Evolutionary conservation across 116 monocot genomes (phyloP), one percentile per base, ranked within the genome.

Genomic region (Phalaenopsis hybrid): DNA sequence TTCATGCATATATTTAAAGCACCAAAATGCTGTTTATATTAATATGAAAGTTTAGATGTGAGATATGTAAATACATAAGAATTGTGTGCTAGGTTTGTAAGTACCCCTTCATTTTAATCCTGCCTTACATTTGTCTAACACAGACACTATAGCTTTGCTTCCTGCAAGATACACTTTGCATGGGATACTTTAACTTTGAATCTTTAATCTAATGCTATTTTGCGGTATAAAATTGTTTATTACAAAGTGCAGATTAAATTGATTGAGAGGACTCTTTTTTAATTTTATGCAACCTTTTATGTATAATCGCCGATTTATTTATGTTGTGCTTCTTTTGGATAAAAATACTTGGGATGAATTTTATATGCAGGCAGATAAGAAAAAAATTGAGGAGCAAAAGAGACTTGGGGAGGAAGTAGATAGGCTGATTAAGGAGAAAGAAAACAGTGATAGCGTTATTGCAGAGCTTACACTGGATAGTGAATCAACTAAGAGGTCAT

Each of bases 401-500:
- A 69, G n/a, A 70, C 37, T 33, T 50, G 69, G 48, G 17, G 69
- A 48, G 43, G 45, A 79, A 52, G 63, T 65, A 11, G n/a, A 10
- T 6, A 76, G 3, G 31, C 72, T 68, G 15, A 25, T 57, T 11
- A 67, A 73, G 79, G 83, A 79, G 17, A 79, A 78, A 48, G 79
- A 74, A 83, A 45, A 83, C 43, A 78, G 57, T 67, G 73, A 83
- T 28, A 4, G 13, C 41, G 79, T 70, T 13, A 83, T 79, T 72
- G 57, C 74, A 84, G 70, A 88, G 43, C 81, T 90, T 59, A 85
- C 76, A 51, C 78, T 84, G 70, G 87, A 83, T n/a, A 46, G 88
- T 8, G 90, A 90, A 78, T 48, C 65, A n/a, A 72, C 58, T 51
- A 87, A 83, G 74, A 88, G 17, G 15, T 77, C 59, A 25, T 81